phyloP scores from a whole-genome alignment of 2,329 filamentous ascomycete species.

The Didymella glomerata region DNA sequence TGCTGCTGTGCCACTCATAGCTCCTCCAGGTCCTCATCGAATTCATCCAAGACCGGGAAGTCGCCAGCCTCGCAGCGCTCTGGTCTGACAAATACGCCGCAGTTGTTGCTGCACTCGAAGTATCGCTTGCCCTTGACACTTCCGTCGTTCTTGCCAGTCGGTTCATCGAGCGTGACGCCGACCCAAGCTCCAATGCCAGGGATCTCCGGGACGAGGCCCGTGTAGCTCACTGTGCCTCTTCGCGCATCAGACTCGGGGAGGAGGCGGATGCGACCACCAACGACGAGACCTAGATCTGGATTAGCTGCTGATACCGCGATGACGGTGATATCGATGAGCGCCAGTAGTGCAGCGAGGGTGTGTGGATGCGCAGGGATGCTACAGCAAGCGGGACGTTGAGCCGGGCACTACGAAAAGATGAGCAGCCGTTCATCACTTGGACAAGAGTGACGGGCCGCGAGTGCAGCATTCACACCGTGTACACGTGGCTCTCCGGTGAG shows the following conservation, averaged over 20 bases:
- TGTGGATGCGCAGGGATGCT: background rate
- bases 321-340: conserved; percentile 1
- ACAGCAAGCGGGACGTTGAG: background rate
- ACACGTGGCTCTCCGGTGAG: conserved; percentile 26
- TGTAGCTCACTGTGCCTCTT: conserved; percentile 74
- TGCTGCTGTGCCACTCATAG: conserved; percentile 22
- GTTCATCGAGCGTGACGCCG: conserved; percentile 77
- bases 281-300: conserved; percentile 35
- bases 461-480: conserved; percentile 31
- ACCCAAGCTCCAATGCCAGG: conserved; percentile 73
- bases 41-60: conserved; percentile 64
- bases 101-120: conserved; percentile 74
- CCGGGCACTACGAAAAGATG: conserved; percentile 2
- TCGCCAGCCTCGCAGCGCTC: conserved; percentile 81
- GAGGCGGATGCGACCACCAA: conserved; percentile 51
- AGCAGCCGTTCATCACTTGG: conserved; percentile 2
- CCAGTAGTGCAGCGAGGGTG: background rate
- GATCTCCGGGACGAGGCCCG: conserved; percentile 79
- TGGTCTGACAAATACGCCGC: conserved; percentile 79
- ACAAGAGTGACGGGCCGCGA: conserved; percentile 2
- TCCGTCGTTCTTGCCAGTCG: conserved; percentile 84
- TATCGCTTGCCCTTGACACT: conserved; percentile 72
- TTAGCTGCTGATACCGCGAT: conserved; percentile 11
- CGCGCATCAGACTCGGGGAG: conserved; percentile 70
- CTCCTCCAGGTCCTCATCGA: conserved; percentile 74